These are phyloP conservation scores for Sclerotinia subarctica DNA, from an alignment of 2,329 filamentous ascomycete species.

Conservation along the genomic window DNA sequence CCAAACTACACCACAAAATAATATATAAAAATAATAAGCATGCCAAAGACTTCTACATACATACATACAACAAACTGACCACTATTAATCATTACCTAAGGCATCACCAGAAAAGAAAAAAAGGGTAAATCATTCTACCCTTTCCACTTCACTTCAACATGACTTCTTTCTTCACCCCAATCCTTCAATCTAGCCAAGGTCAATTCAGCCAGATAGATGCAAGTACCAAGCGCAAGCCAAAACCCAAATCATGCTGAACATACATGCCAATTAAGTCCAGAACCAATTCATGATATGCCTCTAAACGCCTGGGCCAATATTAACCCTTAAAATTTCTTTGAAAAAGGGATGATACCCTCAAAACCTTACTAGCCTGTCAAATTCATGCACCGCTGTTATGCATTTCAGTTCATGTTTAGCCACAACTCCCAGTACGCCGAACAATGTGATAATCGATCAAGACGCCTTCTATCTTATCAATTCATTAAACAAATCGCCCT, in stretches of 20 bases:
- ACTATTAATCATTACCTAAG: conserved; percentile 19
- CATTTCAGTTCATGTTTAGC: neutral
- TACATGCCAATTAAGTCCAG: conserved; percentile 9
- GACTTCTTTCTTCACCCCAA: neutral
- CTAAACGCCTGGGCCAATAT: neutral
- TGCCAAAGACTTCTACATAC: neutral
- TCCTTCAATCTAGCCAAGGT: conserved; percentile 12
- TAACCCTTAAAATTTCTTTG: neutral
- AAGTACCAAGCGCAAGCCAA: neutral
- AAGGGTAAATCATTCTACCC: neutral
- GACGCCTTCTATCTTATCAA: conserved; percentile 5
- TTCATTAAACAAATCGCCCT: neutral
- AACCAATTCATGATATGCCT: conserved; percentile 2
- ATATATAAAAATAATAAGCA: neutral
- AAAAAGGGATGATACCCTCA: neutral
- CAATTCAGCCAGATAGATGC: conserved; percentile 9
- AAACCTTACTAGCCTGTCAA: neutral
- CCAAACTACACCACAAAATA: neutral
- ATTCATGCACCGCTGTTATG: conserved; percentile 10
- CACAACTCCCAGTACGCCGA: conserved; percentile 18
- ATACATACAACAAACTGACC: neutral
- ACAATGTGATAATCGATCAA: conserved; percentile 19
- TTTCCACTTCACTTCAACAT: neutral
- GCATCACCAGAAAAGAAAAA: neutral
- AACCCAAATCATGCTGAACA: neutral